Evolutionary conservation across 192 early-diverging fungal genomes (phyloP).

Genomic region (Umbelopsis isabellina): DNA sequence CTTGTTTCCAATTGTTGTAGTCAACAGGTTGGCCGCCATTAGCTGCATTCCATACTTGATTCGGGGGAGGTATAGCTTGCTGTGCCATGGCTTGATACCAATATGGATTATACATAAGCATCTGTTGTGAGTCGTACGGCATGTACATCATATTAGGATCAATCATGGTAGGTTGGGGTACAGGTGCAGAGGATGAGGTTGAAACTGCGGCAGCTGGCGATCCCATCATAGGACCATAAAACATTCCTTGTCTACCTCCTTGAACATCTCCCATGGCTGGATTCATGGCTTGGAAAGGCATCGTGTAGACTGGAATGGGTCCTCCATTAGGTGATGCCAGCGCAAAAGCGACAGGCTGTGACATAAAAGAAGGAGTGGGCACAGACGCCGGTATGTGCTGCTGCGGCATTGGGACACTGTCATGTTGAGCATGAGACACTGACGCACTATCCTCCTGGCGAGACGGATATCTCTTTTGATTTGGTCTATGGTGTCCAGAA

Average conservation of each 20-base stretch:
- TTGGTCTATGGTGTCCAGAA: not conserved
- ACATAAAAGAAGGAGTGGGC: slow-evolving; percentile 7
- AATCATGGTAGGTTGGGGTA: not conserved
- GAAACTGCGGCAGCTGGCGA: not conserved
- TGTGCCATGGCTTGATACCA: slow-evolving; percentile 18
- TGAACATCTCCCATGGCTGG: slow-evolving; percentile 17
- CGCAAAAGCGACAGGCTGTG: slow-evolving; percentile 16
- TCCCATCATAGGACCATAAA: slow-evolving; percentile 17
- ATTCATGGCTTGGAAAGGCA: slow-evolving; percentile 16
- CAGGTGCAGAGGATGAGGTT: not conserved
- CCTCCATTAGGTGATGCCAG: slow-evolving; percentile 7
- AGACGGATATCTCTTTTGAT: not conserved
- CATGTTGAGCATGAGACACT: not conserved
- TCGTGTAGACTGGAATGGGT: slow-evolving; percentile 4
- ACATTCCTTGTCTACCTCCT: slow-evolving; percentile 8
- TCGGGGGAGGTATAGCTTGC: slow-evolving; percentile 9
- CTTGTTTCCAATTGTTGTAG: slow-evolving; percentile 5
- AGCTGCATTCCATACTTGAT: not conserved
- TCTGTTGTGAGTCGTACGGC: slow-evolving; percentile 10
- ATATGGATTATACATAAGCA: slow-evolving; percentile 16
- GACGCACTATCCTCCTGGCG: not conserved
- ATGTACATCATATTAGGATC: slow-evolving; percentile 21
- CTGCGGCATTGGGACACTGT: slow-evolving; percentile 3
- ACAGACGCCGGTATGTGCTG: not conserved
- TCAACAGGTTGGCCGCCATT: not conserved